phyloP scores from a whole-genome alignment of 2,329 filamentous ascomycete genomes.

The Paraphaeosphaeria minitans region DNA sequence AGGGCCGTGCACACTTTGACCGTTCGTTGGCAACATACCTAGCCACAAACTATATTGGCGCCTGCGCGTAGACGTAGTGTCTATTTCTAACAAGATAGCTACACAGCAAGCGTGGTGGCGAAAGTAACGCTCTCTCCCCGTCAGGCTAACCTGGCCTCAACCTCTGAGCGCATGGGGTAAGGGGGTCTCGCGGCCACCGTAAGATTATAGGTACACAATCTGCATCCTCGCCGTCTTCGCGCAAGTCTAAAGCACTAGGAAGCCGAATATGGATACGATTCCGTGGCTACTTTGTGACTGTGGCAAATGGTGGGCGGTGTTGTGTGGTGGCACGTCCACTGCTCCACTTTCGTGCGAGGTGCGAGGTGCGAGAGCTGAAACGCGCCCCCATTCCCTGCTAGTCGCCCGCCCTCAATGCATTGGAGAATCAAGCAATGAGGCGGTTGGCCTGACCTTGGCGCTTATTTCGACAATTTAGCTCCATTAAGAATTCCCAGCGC shows the following conservation, averaged over 20 bases:
- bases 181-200: too few relatives aligned
- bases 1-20: too few relatives aligned
- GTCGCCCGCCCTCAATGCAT: not conserved
- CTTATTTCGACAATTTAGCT: not conserved
- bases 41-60: too few relatives aligned
- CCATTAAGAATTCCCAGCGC: not conserved
- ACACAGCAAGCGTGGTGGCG: too few relatives aligned
- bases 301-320: not conserved
- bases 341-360: not conserved
- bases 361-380: slow-evolving; percentile 2
- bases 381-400: slow-evolving; percentile 2
- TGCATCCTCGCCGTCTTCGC: too few relatives aligned
- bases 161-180: too few relatives aligned
- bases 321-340: not conserved
- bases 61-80: too few relatives aligned
- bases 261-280: not conserved
- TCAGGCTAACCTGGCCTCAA: too few relatives aligned
- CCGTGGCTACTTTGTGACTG: not conserved
- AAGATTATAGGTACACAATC: too few relatives aligned
- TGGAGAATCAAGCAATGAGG: not conserved
- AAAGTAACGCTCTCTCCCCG: too few relatives aligned
- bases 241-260: not conserved
- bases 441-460: not conserved
- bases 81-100: too few relatives aligned
- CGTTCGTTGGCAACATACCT: too few relatives aligned